phyloP scores from a whole-genome alignment of 768 basidiomycete species.

The Tylopilus subfusipes region DNA sequence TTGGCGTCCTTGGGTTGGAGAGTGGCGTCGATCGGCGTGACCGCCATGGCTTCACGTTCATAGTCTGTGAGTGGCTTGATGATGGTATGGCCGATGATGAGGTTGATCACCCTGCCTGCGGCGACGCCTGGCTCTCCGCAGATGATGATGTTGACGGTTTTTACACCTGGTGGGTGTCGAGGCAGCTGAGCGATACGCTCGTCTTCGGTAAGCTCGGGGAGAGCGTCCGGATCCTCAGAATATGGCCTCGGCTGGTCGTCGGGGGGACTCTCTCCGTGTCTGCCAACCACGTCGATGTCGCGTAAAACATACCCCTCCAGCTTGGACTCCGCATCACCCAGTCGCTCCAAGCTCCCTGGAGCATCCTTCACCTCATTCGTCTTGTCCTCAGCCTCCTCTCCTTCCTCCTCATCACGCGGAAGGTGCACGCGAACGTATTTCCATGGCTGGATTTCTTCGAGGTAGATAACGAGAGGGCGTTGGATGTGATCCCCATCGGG shows the following conservation, averaged over 20 bases:
- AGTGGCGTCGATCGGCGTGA: constrained; percentile 21
- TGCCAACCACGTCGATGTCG: constrained; percentile 9
- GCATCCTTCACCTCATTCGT: background rate
- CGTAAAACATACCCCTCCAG: constrained; percentile 12
- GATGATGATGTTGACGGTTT: constrained; percentile 37
- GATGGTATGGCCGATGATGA: constrained; percentile 17
- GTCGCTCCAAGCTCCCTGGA: constrained; percentile 21
- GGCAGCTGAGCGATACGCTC: constrained; percentile 18
- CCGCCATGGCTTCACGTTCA: constrained; percentile 33
- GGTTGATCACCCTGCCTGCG: constrained; percentile 26
- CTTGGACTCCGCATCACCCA: constrained; percentile 10
- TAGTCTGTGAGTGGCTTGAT: constrained; percentile 24
- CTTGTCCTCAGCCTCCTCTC: background rate
- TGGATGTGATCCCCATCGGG: constrained; percentile 6
- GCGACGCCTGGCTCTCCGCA: constrained; percentile 42
- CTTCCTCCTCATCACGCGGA: background rate
- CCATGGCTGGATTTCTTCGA: constrained; percentile 8
- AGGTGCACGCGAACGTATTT: constrained; percentile 18
- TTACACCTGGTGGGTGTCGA: constrained; percentile 15
- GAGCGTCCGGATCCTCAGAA: constrained; percentile 3
- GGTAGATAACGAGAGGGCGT: constrained; percentile 24
- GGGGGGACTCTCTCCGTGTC: background rate
- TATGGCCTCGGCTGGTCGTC: background rate
- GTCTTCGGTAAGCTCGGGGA: constrained; percentile 11
- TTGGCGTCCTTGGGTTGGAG: constrained; percentile 17